phyloP scores from a whole-genome alignment of 306 rosid species.

The Sicyos edulis region DNA sequence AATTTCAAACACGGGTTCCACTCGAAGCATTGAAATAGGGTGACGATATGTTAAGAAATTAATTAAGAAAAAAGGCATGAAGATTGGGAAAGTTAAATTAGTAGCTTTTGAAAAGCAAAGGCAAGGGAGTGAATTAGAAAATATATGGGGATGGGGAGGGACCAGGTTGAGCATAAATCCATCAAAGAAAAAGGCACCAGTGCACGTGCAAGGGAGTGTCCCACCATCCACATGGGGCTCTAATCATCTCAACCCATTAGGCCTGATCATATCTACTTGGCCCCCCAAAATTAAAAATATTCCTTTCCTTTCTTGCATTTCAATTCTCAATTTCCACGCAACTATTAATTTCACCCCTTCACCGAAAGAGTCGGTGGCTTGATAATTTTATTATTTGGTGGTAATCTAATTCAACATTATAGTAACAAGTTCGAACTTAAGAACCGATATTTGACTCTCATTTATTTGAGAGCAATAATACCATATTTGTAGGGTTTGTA shows the following conservation, averaged over 20 bases:
- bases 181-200: conserved; percentile 28
- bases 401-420: no score
- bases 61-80: no score
- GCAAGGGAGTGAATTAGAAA: not conserved
- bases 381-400: no score
- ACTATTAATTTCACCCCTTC: conserved; percentile 9
- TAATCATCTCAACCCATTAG: conserved; percentile 36
- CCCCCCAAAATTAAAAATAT: conserved; percentile 27
- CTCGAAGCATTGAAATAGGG: not conserved
- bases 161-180: conserved; percentile 34
- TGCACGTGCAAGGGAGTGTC: conserved; percentile 74
- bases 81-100: not conserved
- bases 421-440: no score
- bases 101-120: not conserved
- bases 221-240: conserved; percentile 75
- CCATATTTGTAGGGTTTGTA: no score
- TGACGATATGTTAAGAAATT: no score
- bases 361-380: no score
- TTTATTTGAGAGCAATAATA: no score
- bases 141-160: conserved; percentile 2
- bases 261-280: conserved; percentile 33
- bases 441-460: no score
- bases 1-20: not conserved
- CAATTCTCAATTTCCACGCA: not conserved
- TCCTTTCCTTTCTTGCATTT: not conserved